Evolutionary conservation across 345 rosid species (phyloP).

Genomic region (Iberis pinnata): DNA sequence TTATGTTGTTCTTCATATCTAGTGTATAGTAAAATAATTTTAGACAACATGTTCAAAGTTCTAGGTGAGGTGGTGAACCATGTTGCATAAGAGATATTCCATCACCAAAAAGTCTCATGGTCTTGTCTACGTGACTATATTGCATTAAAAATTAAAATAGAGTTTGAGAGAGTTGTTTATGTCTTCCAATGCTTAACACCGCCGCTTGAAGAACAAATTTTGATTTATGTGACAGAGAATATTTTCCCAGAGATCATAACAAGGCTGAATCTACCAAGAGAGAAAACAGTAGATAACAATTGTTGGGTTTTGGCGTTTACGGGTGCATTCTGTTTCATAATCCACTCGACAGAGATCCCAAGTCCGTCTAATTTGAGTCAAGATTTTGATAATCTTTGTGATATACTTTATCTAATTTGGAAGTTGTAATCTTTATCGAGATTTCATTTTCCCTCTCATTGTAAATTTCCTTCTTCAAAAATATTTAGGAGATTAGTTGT

Average conservation of each 20-base stretch:
- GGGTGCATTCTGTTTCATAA: conserved; percentile 10
- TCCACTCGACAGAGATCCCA: background rate
- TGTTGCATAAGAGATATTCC: conserved; percentile 12
- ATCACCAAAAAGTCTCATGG: background rate
- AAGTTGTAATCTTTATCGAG: too few relatives aligned
- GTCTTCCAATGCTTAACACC: conserved; percentile 8
- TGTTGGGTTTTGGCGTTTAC: conserved; percentile 8
- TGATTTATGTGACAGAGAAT: background rate
- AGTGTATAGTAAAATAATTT: conserved; percentile 16
- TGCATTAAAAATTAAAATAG: background rate
- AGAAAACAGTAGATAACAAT: background rate
- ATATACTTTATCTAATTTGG: too few relatives aligned
- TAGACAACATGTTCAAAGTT: conserved; percentile 12
- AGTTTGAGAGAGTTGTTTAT: conserved; percentile 8
- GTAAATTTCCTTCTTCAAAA: too few relatives aligned
- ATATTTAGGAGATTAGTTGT: too few relatives aligned
- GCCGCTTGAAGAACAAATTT: background rate
- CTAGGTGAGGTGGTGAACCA: conserved; percentile 11
- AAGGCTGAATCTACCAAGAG: conserved; percentile 7
- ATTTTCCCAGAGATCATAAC: background rate
- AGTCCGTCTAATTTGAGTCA: too few relatives aligned
- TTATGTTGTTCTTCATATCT: too few relatives aligned
- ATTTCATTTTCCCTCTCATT: too few relatives aligned
- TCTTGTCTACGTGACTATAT: background rate
- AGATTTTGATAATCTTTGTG: too few relatives aligned